These are phyloP conservation scores for Coemansia sp. DNA, from an alignment of 192 early-diverging fungal species.

Conservation along the genomic window DNA sequence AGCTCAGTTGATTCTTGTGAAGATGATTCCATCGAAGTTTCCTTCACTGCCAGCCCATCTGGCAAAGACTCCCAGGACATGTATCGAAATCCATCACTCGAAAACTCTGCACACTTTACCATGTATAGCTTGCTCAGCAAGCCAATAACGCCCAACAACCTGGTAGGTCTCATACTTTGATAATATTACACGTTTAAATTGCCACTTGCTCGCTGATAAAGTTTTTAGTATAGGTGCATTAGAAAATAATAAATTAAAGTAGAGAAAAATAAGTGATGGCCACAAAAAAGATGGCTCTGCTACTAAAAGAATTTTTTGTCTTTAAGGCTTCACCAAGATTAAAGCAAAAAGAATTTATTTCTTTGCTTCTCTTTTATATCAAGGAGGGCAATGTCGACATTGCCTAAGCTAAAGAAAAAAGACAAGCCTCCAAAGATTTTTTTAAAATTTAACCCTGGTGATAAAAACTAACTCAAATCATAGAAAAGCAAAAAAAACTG, in stretches of 20 bases:
- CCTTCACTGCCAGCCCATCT: conserved; percentile 12
- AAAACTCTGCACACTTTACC: not conserved
- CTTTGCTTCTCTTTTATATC: not conserved
- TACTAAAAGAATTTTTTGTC: not conserved
- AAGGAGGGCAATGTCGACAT: too few relatives aligned
- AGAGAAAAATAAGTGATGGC: not conserved
- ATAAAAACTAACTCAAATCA: too few relatives aligned
- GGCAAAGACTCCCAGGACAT: not conserved
- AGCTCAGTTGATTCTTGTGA: not conserved
- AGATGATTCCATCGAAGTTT: conserved; percentile 6
- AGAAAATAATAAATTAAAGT: not conserved
- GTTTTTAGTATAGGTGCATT: not conserved
- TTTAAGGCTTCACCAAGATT: too few relatives aligned
- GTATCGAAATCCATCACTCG: not conserved
- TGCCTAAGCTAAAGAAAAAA: too few relatives aligned
- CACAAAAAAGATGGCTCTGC: not conserved
- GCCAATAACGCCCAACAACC: too few relatives aligned
- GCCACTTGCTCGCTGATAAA: too few relatives aligned
- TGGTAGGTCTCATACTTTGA: too few relatives aligned
- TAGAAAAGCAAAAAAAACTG: too few relatives aligned
- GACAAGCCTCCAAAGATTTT: not conserved
- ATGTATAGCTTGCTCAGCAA: too few relatives aligned
- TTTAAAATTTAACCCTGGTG: not conserved
- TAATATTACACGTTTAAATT: too few relatives aligned
- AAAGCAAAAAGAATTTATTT: not conserved